phyloP scores from a whole-genome alignment of 768 basidiomycete species.

The Trametes maxima region DNA sequence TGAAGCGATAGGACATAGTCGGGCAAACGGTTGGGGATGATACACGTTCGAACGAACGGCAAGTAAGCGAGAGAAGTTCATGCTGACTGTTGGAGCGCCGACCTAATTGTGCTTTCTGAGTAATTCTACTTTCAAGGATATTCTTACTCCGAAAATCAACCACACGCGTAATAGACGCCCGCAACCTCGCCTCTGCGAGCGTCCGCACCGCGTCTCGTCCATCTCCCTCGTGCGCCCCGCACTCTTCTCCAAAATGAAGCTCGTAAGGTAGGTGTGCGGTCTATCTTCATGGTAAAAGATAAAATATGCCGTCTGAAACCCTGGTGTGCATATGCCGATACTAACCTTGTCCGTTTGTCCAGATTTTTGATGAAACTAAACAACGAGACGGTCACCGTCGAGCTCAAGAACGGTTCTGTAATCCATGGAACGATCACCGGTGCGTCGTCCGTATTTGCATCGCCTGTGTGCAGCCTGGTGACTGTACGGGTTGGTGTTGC shows the following conservation, averaged over 20 bases:
- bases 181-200: neutral
- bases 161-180: neutral
- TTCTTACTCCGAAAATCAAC: too few relatives aligned
- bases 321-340: neutral
- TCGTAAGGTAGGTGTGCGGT: slow-evolving; percentile 61
- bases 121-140: too few relatives aligned
- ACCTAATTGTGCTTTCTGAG: too few relatives aligned
- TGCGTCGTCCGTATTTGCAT: slow-evolving; percentile 39
- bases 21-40: too few relatives aligned
- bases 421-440: slow-evolving; percentile 98
- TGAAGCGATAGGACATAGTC: too few relatives aligned
- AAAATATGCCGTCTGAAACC: neutral
- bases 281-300: neutral
- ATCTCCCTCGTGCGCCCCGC: neutral
- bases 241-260: slow-evolving; percentile 61
- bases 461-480: neutral
- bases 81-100: too few relatives aligned
- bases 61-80: too few relatives aligned
- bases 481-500: slow-evolving; percentile 18
- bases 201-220: neutral
- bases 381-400: slow-evolving; percentile 98
- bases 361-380: slow-evolving; percentile 99
- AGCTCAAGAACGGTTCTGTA: slow-evolving; percentile 95
- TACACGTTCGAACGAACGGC: too few relatives aligned
- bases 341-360: slow-evolving; percentile 11